Evolutionary conservation across 371 early-diverging fungal genomes (phyloP).

Genomic region (Mucor circinelloides): DNA sequence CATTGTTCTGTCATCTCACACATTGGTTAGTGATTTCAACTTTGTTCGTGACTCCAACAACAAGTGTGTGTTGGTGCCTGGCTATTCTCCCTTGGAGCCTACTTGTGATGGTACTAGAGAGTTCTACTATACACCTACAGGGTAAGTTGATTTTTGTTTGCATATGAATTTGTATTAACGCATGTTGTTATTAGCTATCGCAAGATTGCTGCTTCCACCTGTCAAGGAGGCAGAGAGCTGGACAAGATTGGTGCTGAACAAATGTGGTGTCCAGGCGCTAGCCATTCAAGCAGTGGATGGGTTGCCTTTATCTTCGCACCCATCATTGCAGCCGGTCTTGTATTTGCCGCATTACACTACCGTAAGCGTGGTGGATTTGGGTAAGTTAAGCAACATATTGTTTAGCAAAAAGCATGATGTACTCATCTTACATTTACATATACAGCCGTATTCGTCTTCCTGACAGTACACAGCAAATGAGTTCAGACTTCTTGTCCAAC

Average conservation of each 20-base stretch:
- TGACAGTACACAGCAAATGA: constrained; percentile 24
- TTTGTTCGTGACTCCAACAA: constrained; percentile 63
- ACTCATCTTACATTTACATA: neutral
- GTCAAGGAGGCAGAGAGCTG: constrained; percentile 61
- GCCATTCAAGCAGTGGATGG: constrained; percentile 36
- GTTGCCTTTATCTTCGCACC: constrained; percentile 41
- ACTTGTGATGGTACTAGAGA: constrained; percentile 60
- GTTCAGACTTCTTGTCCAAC: constrained; percentile 29
- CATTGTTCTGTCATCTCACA: neutral
- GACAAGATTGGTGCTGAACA: constrained; percentile 46
- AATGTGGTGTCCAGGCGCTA: constrained; percentile 70
- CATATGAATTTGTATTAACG: neutral
- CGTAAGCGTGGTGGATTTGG: constrained; percentile 43
- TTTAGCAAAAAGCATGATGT: neutral
- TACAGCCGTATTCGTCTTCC: constrained; percentile 45
- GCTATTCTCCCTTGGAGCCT: constrained; percentile 55
- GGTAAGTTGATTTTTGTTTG: constrained; percentile 29
- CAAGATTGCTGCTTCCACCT: constrained; percentile 75
- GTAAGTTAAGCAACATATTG: constrained; percentile 10
- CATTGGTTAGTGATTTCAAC: constrained; percentile 68
- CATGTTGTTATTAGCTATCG: constrained; percentile 60
- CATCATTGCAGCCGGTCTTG: constrained; percentile 36
- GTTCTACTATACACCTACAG: constrained; percentile 62
- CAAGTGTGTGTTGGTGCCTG: constrained; percentile 68
- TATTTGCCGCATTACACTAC: constrained; percentile 40